Percentiles rank a stretch among this genome's conserved stretches.
These are phyloP conservation scores for Sporothrix luriei DNA, from an alignment of 2,329 filamentous ascomycete species.

Conservation along the genomic window DNA sequence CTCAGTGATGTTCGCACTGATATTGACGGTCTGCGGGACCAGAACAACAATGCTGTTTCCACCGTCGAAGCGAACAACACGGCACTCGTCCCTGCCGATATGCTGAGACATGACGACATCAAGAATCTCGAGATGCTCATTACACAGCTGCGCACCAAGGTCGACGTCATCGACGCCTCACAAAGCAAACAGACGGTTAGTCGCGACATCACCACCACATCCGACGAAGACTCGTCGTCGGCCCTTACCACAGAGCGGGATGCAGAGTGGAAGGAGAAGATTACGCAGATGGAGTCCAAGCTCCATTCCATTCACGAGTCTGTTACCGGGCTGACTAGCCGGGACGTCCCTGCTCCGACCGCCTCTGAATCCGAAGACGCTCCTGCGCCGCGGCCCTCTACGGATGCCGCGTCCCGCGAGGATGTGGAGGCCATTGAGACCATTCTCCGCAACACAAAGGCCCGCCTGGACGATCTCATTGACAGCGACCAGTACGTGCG, in stretches of 20 bases:
- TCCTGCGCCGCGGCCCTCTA: conserved; percentile 34
- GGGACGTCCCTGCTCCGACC: conserved; percentile 28
- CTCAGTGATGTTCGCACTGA: conserved; percentile 74
- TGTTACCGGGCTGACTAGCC: conserved; percentile 37
- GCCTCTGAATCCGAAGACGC: conserved; percentile 33
- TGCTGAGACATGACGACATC: conserved; percentile 70
- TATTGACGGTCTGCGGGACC: conserved; percentile 74
- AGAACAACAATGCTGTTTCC: conserved; percentile 54
- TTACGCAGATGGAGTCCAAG: conserved; percentile 54
- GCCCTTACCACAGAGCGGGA: conserved; percentile 30
- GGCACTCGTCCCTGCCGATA: conserved; percentile 54
- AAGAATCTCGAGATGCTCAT: conserved; percentile 85
- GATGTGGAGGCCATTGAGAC: conserved; percentile 91
- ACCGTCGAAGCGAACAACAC: conserved; percentile 53
- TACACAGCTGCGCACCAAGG: conserved; percentile 77
- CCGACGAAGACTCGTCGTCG: neutral
- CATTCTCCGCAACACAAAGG: conserved; percentile 85
- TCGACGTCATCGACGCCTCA: conserved; percentile 68
- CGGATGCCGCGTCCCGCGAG: conserved; percentile 68
- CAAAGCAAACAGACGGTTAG: conserved; percentile 19
- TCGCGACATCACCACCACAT: neutral
- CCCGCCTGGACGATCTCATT: conserved; percentile 78
- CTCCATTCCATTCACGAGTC: conserved; percentile 42
- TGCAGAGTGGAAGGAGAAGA: conserved; percentile 39
- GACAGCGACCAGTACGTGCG: conserved; percentile 70